Conservation (phyloP, 2,329 filamentous ascomycete species). For the Arthrobotrys iridis region DNA sequence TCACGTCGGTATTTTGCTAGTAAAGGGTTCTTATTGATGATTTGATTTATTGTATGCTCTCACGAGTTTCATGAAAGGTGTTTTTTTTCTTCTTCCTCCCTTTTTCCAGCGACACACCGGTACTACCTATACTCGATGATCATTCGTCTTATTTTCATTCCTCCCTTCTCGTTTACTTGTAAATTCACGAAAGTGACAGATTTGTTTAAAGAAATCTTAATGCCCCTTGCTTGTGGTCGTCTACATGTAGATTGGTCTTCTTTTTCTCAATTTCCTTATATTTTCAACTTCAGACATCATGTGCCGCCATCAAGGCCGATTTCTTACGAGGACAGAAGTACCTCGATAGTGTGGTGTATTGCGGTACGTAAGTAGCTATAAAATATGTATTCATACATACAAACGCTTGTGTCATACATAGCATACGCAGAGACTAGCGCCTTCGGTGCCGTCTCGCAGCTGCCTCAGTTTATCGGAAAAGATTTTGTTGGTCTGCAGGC, state of each 20-base stretch:
- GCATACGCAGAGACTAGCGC: too few relatives aligned
- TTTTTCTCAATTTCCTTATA: not conserved
- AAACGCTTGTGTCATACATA: too few relatives aligned
- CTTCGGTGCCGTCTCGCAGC: too few relatives aligned
- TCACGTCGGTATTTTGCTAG: slow-evolving; percentile 12
- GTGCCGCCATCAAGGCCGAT: not conserved
- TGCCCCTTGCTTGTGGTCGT: not conserved
- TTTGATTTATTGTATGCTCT: not conserved
- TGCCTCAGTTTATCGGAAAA: too few relatives aligned
- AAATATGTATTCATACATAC: too few relatives aligned
- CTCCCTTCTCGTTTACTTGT: too few relatives aligned
- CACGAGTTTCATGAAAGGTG: slow-evolving; percentile 7
- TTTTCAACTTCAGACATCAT: not conserved
- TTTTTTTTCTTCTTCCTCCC: not conserved
- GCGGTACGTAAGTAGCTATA: too few relatives aligned
- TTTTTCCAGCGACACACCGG: too few relatives aligned
- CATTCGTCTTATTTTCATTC: not conserved
- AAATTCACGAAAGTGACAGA: not conserved
- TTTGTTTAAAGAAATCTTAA: not conserved
- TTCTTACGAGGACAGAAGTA: too few relatives aligned
- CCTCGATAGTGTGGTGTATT: too few relatives aligned
- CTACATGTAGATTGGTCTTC: not conserved
- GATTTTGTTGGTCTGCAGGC: too few relatives aligned
- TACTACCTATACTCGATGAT: too few relatives aligned
- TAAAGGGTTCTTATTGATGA: not conserved